phyloP scores from a whole-genome alignment of 2,329 filamentous ascomycete species.

The Nigrospora oryzae region DNA sequence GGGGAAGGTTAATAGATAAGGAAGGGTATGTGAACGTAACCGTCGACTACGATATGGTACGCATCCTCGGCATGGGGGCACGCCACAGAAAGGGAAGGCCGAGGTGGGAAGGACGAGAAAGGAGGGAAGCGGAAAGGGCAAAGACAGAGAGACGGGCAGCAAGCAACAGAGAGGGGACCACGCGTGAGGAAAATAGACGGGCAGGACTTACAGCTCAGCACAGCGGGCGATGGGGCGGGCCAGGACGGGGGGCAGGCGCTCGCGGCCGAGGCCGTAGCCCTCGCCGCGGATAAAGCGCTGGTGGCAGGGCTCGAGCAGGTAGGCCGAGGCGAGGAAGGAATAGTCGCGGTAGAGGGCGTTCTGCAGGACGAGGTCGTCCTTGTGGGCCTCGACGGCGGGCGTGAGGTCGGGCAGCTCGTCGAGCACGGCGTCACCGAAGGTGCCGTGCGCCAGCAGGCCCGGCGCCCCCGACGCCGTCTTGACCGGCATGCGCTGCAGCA shows the following conservation, averaged over 20 bases:
- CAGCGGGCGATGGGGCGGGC: slow-evolving; percentile 76
- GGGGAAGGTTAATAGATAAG: too few species aligned
- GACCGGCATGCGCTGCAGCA: slow-evolving; percentile 46
- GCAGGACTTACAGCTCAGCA: slow-evolving; percentile 69
- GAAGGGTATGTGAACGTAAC: too few species aligned
- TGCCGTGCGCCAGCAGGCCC: slow-evolving; percentile 66
- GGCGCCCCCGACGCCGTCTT: slow-evolving; percentile 63
- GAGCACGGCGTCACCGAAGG: slow-evolving; percentile 67
- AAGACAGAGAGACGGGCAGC: neutral
- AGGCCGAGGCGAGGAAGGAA: slow-evolving; percentile 81
- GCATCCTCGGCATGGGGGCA: too few species aligned
- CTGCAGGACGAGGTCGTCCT: slow-evolving; percentile 66
- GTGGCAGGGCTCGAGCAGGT: slow-evolving; percentile 87
- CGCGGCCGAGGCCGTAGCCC: slow-evolving; percentile 69
- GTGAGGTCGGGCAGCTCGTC: slow-evolving; percentile 72
- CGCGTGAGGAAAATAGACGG: neutral
- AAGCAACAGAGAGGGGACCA: neutral
- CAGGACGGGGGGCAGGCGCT: slow-evolving; percentile 64
- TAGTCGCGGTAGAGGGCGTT: slow-evolving; percentile 89
- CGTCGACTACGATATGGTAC: too few species aligned
- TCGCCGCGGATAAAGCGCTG: slow-evolving; percentile 62
- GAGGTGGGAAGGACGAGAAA: neutral
- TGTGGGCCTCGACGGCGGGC: slow-evolving; percentile 61
- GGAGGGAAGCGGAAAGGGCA: neutral
- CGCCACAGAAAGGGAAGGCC: too few species aligned